Evolutionary conservation across 768 basidiomycete species (phyloP), one percentile per base, ranked within the genome.

Genomic region (Calocera viscosa): DNA sequence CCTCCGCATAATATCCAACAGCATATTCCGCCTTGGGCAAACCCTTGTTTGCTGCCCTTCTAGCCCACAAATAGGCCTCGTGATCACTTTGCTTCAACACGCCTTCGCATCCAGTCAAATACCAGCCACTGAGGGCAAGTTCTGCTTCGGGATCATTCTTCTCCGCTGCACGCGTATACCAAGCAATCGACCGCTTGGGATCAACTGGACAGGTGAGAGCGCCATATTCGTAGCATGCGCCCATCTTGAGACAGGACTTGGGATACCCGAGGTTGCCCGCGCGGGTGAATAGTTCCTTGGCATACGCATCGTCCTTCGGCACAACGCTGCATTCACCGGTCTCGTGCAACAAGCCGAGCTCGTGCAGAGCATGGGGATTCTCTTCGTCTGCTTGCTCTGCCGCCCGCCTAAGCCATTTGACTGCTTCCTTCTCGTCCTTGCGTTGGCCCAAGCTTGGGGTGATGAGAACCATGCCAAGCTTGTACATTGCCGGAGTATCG

Each of bases 401-500:
- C 0, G 96, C 96, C 26, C 94, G 84, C 71, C 89, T 88, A 66
- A 99, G 80, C 96, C 96, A 99, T 67, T 86, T 88, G 70, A 95
- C 84, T 5, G 94, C 94, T 74, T 99, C 96, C 34, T 94, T 85
- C 1, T 86, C 86, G 74, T 96, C 96, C 69, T 83, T 86, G 66
- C 82, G 84, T 75, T 94, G 91, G 28, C 86, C 88, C 2, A 97
- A 81, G 17, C 85, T 77, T 12, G 94, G 95, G 38, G 90, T 84
- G 24, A 98, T 81, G 33, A 96, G 82, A 69, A 97, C 90, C 88
- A 96, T 94, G n/a, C 94, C 94, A n/a, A 99, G 85, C 76, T 98
- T 98, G 80, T 96, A 98, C 96, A 98, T 99, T 1, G 94, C 96
- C 30, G 95, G 87, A 0, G 95, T 97, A 75, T 98, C 96, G 22